Conservation (phyloP, 495 filamentous ascomycete genomes). For the Diplogelasinospora grovesii region DNA sequence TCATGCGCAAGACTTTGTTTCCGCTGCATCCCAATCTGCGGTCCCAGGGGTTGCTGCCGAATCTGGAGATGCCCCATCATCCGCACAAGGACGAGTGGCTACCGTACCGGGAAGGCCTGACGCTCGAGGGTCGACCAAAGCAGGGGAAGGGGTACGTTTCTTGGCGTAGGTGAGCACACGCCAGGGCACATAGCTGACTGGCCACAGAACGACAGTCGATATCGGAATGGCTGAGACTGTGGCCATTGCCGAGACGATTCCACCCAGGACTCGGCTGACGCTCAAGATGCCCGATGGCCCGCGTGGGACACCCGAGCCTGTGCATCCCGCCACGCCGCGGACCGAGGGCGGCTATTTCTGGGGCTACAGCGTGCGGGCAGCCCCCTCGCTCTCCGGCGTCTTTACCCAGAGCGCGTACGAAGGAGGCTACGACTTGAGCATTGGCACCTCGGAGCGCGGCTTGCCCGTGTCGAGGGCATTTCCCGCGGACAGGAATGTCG, state of each 20-base stretch:
- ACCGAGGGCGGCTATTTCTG: constrained; percentile 68
- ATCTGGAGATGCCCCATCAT: constrained; percentile 72
- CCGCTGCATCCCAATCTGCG: constrained; percentile 63
- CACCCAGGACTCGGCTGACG: constrained; percentile 57
- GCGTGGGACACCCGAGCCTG: constrained; percentile 42
- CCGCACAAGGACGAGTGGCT: constrained; percentile 59
- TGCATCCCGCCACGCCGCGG: constrained; percentile 54
- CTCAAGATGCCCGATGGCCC: constrained; percentile 48
- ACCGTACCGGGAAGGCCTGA: constrained; percentile 65
- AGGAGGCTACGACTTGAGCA: constrained; percentile 58
- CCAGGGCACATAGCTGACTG: constrained; percentile 1
- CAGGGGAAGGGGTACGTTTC: constrained; percentile 29
- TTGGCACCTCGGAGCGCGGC: constrained; percentile 73
- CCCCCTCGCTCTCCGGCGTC: constrained; percentile 52
- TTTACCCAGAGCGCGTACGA: constrained; percentile 59
- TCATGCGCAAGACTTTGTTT: constrained; percentile 62
- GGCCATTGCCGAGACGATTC: constrained; percentile 46
- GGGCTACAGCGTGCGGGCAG: constrained; percentile 61
- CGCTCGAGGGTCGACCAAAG: constrained; percentile 29
- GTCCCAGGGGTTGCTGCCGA: constrained; percentile 57
- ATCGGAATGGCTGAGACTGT: constrained; percentile 49
- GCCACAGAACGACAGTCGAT: constrained; percentile 48
- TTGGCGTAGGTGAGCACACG: not conserved
- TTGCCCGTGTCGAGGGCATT: constrained; percentile 41
- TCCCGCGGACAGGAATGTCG: constrained; percentile 31